Evolutionary conservation across 345 rosid genomes (phyloP).

Genomic region (Dipteronia sinensis): DNA sequence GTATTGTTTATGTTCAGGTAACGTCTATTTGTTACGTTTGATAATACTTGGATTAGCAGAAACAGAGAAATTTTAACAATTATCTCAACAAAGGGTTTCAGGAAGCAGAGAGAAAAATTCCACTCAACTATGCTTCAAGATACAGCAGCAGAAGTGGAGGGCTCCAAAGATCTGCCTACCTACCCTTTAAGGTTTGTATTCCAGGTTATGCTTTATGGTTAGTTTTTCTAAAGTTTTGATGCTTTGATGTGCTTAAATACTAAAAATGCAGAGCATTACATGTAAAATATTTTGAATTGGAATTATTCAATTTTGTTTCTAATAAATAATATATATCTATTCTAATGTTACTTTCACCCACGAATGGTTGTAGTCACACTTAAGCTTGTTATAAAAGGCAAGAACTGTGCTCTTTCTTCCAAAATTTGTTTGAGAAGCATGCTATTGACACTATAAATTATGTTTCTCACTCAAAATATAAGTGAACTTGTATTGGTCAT

Average conservation of each 20-base stretch:
- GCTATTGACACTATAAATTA: too few relatives aligned
- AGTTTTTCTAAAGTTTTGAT: constrained; percentile 3
- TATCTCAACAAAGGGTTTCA: constrained; percentile 48
- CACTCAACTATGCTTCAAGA: constrained; percentile 95
- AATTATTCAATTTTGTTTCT: background rate
- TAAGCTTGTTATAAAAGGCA: background rate
- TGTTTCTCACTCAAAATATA: background rate
- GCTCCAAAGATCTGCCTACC: constrained; percentile 88
- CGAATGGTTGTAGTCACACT: background rate
- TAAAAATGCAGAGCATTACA: background rate
- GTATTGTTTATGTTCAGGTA: constrained; percentile 99
- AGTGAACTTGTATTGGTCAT: background rate
- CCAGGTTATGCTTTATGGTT: constrained; percentile 8
- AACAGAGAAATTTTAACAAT: constrained; percentile 27
- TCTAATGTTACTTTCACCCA: background rate
- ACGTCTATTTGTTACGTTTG: constrained; percentile 17
- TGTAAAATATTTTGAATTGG: background rate
- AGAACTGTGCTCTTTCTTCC: background rate
- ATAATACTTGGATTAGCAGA: constrained; percentile 12
- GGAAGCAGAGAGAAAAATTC: constrained; percentile 99
- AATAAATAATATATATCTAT: background rate
- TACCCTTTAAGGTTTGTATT: constrained; percentile 82
- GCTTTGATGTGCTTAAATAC: constrained; percentile 5
- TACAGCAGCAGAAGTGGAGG: constrained; percentile 78
- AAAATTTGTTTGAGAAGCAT: constrained; percentile 3